Base-by-base conservation (phyloP, 2,329 filamentous ascomycete genomes). In the Emmonsiellopsis sp. region DNA sequence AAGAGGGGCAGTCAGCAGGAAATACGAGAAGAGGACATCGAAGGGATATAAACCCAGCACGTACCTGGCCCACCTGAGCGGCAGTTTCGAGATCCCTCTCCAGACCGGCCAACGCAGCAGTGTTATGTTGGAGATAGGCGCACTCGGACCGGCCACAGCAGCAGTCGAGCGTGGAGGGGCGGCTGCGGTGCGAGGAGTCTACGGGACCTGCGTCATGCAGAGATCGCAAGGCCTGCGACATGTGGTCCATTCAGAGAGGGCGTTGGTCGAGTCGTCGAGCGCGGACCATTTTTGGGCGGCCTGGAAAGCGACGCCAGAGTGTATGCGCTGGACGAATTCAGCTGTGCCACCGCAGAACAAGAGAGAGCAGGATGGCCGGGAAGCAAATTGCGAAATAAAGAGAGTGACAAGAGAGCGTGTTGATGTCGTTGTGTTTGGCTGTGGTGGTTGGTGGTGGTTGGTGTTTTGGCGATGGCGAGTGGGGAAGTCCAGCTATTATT, bases 71-170 rank as follows among this genome's bases (percentile, higher is more conserved):
- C 63, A 96, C 80, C 67, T 86, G 81, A 48, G 90, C 93, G 42
- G 93, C 93, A 51, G 83, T 88, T 62, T 85, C 84, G 52, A 96
- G 87, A 73, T 96, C 88, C 62, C 85, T 86, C 72, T 97, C 92
- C 59, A 97, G 79, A 56, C 82, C 85, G 61, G 88, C 84, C 46
- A 97, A 77, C 57, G 89, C 78, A 45, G 80, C 78, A 68, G 84
- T 85, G 71, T 92, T 96, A 72, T 91, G 85, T 69, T 82, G 83
- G 57, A 96, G 78, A 67, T 87, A 88, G 61, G 84, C 80, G 71
- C 92, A 97, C 63, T 89, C 84, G 57, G 77, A 68, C 60, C 83
- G 84, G 53, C 90, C 91, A 74, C 92, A 98, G 74, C 92, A 98
- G 77, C 93, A 97, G 53, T 64, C 64, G 48, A 72, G 61, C 40